A percentile compares a stretch with the other conserved stretches of the same genome.
Conservation (phyloP, 345 rosid species). For the Gossypium herbaceum region DNA sequence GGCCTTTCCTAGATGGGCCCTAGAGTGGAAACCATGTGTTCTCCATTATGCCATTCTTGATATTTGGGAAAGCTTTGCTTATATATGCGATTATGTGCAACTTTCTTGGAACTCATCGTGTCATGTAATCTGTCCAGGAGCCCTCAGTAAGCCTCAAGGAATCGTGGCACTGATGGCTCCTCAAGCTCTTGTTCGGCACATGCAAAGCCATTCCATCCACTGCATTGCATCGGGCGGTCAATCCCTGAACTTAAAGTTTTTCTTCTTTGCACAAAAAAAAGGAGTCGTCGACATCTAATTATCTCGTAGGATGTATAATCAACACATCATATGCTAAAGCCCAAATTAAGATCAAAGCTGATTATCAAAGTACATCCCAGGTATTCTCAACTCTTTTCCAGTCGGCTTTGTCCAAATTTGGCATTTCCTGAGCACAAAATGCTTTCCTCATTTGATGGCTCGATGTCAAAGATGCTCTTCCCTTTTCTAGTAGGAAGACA, state of each 20-base stretch:
- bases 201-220: slow-evolving; percentile 80
- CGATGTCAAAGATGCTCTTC: background rate
- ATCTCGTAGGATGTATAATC: slow-evolving; percentile 80
- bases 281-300: slow-evolving; percentile 48
- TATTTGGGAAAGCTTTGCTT: background rate
- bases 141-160: slow-evolving; percentile 58
- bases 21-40: background rate
- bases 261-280: slow-evolving; percentile 88
- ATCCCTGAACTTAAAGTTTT: slow-evolving; percentile 82
- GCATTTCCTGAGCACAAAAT: slow-evolving; percentile 17
- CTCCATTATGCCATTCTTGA: background rate
- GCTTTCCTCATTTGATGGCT: background rate
- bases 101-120: slow-evolving; percentile 7
- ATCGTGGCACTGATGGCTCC: slow-evolving; percentile 62
- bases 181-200: slow-evolving; percentile 71
- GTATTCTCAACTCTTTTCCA: slow-evolving; percentile 53
- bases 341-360: slow-evolving; percentile 73
- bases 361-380: slow-evolving; percentile 66
- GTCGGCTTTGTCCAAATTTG: slow-evolving; percentile 66
- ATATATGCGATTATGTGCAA: background rate
- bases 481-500: background rate
- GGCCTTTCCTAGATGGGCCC: background rate
- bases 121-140: slow-evolving; percentile 45
- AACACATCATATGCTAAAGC: slow-evolving; percentile 74
- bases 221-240: slow-evolving; percentile 97